Evolutionary conservation across 257 asterid genomes (phyloP), one percentile per base, ranked within the genome.

Genomic region (Fraxinus quadrangulata): DNA sequence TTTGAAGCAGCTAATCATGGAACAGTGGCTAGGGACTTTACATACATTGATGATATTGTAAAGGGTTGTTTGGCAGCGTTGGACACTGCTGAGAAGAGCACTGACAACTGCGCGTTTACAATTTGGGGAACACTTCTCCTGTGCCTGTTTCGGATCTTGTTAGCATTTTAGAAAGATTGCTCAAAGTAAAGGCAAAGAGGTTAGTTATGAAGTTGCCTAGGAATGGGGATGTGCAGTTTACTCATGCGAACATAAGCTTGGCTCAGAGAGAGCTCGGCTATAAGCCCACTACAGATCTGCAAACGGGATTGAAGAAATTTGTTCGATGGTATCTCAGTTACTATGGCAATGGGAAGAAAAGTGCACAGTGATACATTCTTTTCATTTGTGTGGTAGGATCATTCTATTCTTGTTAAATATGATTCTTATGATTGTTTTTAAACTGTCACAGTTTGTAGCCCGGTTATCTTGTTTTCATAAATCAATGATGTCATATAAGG

Each of bases 191-290:
- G 85, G 91, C 92, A 1, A 88, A 90, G 78, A 85, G 89, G 77
- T 17, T 79, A 75, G 73, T 88, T 36, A 85, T 86, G 94, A 88
- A 88, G 84, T 71, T 90, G 80, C 94, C 92, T 2, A 86, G 89
- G 82, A 90, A 90, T 37, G 92, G 94, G 26, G 94, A 90, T 73
- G 92, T 90, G 75, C 94, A 79, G 51, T 90, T 83, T 71, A 90
- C 94, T 0, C 94, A 90, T 71, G 94, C 94, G 0, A 90, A 88
- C 56, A 90, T 90, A 81, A 90, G 90, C 73, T 82, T 74, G 75
- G 89, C 91, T 0, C 80, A 86, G 74, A 82, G 77, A 26, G 94
- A 89, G 86, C 88, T 89, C 11, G 91, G 92, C 1, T 89, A 89
- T 79, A 88, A 82, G 84, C 94, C 94, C 17, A 79, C 75, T 0